Percentiles rank a stretch among this genome's conserved stretches.
These are phyloP conservation scores for Talaromyces wortmannii DNA, from an alignment of 495 filamentous ascomycete genomes.

Conservation along the genomic window DNA sequence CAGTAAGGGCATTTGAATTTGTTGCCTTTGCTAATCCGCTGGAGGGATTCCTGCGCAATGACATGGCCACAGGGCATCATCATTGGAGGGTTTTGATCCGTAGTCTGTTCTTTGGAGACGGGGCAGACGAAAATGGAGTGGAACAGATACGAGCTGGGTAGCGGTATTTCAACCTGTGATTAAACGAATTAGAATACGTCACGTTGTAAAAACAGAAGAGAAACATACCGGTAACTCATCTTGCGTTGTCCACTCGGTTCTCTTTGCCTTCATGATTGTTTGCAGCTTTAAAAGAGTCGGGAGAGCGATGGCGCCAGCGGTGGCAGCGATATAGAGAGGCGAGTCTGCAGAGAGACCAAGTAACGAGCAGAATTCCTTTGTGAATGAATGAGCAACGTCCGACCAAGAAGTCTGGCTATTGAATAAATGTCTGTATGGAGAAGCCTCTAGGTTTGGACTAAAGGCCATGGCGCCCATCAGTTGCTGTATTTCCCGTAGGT, in stretches of 20 bases:
- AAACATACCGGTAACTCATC: constrained; percentile 73
- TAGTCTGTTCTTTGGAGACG: constrained; percentile 92
- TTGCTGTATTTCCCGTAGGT: constrained; percentile 67
- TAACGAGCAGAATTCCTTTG: constrained; percentile 89
- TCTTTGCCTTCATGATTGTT: constrained; percentile 74
- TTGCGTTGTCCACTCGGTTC: constrained; percentile 88
- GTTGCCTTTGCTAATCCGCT: constrained; percentile 66
- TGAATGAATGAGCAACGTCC: constrained; percentile 78
- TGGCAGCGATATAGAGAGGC: constrained; percentile 84
- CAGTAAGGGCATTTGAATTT: constrained; percentile 97
- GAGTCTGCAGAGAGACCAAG: constrained; percentile 81
- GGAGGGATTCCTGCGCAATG: constrained; percentile 75
- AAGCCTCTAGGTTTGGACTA: constrained; percentile 55
- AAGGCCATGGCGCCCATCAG: constrained; percentile 74
- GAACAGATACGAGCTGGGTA: constrained; percentile 82
- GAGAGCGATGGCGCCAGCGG: constrained; percentile 85
- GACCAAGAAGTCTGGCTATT: constrained; percentile 66
- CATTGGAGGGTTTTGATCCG: constrained; percentile 90
- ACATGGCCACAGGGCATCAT: constrained; percentile 98
- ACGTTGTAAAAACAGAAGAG: neutral
- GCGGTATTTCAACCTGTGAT: constrained; percentile 71
- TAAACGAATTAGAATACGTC: constrained; percentile 3
- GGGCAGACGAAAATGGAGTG: constrained; percentile 98
- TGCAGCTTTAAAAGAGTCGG: constrained; percentile 78
- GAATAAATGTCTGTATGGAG: constrained; percentile 74